These are phyloP conservation scores for Suillus brevipes DNA, from an alignment of 768 basidiomycete genomes.

Conservation along the genomic window DNA sequence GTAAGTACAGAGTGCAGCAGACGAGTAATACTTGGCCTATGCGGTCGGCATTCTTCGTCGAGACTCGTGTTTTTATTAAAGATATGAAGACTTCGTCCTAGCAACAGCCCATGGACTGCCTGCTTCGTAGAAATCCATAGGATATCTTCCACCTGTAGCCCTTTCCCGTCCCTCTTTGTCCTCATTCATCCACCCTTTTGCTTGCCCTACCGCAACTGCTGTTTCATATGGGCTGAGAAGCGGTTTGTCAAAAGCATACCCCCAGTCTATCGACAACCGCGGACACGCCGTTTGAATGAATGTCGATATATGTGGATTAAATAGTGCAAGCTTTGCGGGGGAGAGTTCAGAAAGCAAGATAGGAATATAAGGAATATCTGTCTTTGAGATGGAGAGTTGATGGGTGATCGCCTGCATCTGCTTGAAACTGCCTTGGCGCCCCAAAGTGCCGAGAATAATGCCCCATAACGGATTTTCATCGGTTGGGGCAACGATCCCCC, in stretches of 20 bases:
- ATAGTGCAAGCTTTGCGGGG: constrained; percentile 86
- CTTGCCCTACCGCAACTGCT: constrained; percentile 68
- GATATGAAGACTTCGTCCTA: constrained; percentile 53
- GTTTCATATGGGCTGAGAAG: constrained; percentile 93
- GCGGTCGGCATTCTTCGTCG: neutral
- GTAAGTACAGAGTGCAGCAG: neutral
- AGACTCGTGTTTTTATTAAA: neutral
- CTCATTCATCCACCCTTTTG: constrained; percentile 68
- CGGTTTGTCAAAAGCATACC: constrained; percentile 90
- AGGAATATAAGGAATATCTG: constrained; percentile 74
- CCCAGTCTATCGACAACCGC: constrained; percentile 97
- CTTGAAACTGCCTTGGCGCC: constrained; percentile 88
- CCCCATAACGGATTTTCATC: constrained; percentile 63
- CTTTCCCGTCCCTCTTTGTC: constrained; percentile 22
- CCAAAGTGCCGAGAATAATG: constrained; percentile 90
- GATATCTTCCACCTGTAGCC: constrained; percentile 51
- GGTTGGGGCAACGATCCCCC: constrained; percentile 6
- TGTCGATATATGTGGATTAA: constrained; percentile 77
- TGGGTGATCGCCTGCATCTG: constrained; percentile 85
- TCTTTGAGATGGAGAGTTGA: constrained; percentile 57
- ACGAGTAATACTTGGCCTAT: neutral
- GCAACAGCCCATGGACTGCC: constrained; percentile 77
- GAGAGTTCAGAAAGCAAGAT: constrained; percentile 97
- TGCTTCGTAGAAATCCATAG: constrained; percentile 95
- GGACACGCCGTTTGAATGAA: constrained; percentile 98